phyloP scores from a whole-genome alignment of 1,284 basidiomycete genomes.

The Apiotrichum veenhuisii region DNA sequence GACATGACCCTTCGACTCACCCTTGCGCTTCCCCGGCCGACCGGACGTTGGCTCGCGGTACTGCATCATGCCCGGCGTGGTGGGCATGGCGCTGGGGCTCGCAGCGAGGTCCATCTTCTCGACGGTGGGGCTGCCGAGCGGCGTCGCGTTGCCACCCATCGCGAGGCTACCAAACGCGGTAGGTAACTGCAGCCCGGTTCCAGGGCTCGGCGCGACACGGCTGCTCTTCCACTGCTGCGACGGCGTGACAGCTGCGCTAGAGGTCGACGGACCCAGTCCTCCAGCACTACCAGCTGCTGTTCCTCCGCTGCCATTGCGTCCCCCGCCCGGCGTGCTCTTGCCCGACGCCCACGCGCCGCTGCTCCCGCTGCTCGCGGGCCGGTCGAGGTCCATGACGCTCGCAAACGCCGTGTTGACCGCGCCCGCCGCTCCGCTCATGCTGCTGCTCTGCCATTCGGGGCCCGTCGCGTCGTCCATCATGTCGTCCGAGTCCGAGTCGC shows the following conservation, averaged over 20 bases:
- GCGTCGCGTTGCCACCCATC: constrained; percentile 36
- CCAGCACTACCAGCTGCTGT: neutral
- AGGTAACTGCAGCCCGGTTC: constrained; percentile 33
- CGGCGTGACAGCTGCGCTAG: neutral
- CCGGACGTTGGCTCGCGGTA: constrained; percentile 42
- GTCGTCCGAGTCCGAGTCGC: constrained; percentile 39
- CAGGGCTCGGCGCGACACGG: constrained; percentile 20
- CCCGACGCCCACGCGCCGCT: constrained; percentile 9
- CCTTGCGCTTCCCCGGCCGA: constrained; percentile 43
- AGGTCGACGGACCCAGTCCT: neutral
- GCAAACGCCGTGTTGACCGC: constrained; percentile 45
- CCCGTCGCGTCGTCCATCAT: constrained; percentile 24
- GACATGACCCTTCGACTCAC: too few species aligned
- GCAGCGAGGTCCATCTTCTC: constrained; percentile 35
- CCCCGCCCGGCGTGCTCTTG: constrained; percentile 15
- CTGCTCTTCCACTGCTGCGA: neutral
- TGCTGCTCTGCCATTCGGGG: constrained; percentile 11
- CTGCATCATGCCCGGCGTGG: constrained; percentile 40
- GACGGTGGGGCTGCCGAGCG: constrained; percentile 38
- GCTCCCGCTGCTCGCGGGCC: constrained; percentile 21
- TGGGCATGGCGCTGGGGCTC: constrained; percentile 6
- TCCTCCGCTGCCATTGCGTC: neutral
- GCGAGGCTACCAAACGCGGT: constrained; percentile 39
- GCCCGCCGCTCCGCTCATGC: constrained; percentile 15
- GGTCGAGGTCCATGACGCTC: constrained; percentile 46